phyloP scores from a whole-genome alignment of 371 early-diverging fungal genomes.

The Zychaea mexicana region DNA sequence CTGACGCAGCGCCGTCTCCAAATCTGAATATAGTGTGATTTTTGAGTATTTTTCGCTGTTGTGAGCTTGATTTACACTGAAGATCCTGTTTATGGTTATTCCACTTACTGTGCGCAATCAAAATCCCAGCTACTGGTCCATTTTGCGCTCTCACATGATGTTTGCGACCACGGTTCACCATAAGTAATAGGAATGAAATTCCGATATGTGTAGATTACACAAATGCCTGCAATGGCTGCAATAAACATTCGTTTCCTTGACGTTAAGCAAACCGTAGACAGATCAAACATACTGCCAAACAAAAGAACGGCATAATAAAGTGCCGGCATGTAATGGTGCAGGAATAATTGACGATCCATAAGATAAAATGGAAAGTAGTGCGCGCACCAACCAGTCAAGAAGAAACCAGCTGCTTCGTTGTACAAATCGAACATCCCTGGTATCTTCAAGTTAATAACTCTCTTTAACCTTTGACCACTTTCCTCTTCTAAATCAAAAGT shows the following conservation, averaged over 20 bases:
- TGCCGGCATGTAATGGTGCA: conserved; percentile 98
- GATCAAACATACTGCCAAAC: conserved; percentile 76
- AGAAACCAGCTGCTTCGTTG: conserved; percentile 80
- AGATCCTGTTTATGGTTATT: neutral
- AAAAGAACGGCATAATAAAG: conserved; percentile 83
- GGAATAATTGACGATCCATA: conserved; percentile 94
- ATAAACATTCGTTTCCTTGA: conserved; percentile 46
- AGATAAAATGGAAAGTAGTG: conserved; percentile 98
- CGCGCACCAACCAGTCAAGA: conserved; percentile 84
- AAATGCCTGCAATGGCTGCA: conserved; percentile 48
- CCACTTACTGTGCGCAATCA: conserved; percentile 42
- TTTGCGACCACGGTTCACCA: conserved; percentile 77
- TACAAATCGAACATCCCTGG: conserved; percentile 53
- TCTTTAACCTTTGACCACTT: conserved; percentile 26
- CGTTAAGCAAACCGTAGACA: conserved; percentile 65
- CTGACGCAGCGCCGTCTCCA: neutral
- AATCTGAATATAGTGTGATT: too few relatives aligned
- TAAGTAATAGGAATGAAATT: conserved; percentile 84
- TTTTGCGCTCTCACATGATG: conserved; percentile 71
- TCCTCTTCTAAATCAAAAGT: neutral
- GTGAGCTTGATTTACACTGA: too few relatives aligned
- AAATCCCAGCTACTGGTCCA: conserved; percentile 82
- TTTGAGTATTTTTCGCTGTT: too few relatives aligned
- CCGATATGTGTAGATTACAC: conserved; percentile 59
- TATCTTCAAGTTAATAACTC: conserved; percentile 14